Evolutionary conservation across 495 filamentous ascomycete genomes (phyloP), one percentile per base, ranked within the genome.

Genomic region (Penicillium cataractarum): DNA sequence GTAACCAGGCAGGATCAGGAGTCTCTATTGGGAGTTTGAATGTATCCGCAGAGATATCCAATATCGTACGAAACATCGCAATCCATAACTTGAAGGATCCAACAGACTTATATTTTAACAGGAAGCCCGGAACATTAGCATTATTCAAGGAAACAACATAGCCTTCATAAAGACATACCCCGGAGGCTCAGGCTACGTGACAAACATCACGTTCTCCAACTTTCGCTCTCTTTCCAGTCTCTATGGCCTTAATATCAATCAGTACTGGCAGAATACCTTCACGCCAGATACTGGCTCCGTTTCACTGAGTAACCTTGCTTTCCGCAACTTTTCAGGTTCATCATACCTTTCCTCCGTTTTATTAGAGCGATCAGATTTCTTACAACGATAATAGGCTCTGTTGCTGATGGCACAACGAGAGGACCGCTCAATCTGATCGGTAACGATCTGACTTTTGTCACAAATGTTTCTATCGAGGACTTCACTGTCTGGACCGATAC

Each of bases 121-220:
- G 80, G 62, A 67, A 57, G 49, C 76, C 55, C 54, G 68, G 8
- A 76, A 80, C 63, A 74, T 80, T 55, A 77, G 76, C 69, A 75
- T 75, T 17, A 70, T 74, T 24, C 66, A 80, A 46, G 70, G 70
- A 24, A 85, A 82, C 66, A 82, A 84, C 61, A 83, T 85, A 72
- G 73, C 82, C 56, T 84, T 86, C 76, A 83, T 86, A 70, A 86
- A 86, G 63, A 77, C 74, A 49, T 82, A 74, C 52, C 81, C 82
- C n/a, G 83, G 83, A n/a, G 83, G 83, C 26, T 80, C 72, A 33
- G 84, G 83, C 17, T 78, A 76, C 29, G 78, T 86, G n/a, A 76
- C 74, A 19, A 78, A 85, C 64, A 68, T 76, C 13, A 66, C 77
- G 2, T 84, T 86, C 57, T 72, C 80, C 12, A 84, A 86, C 69